phyloP scores from a whole-genome alignment of 2,329 filamentous ascomycete genomes.

The Torrubiella hemipterigena region DNA sequence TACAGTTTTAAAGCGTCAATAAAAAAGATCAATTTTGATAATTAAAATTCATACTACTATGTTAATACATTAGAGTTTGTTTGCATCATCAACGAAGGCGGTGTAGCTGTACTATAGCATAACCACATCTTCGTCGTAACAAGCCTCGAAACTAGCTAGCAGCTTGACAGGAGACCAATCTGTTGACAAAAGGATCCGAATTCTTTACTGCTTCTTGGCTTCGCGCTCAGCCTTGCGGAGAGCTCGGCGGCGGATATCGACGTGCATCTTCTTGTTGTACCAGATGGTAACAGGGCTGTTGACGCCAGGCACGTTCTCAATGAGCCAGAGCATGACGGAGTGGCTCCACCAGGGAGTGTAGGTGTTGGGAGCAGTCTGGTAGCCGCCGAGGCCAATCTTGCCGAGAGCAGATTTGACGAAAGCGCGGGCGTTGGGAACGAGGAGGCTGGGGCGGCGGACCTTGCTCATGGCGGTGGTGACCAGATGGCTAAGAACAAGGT shows the following conservation, averaged over 20 bases:
- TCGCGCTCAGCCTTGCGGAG: slow-evolving; percentile 76
- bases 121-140: too few species aligned
- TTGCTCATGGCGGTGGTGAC: slow-evolving; percentile 97
- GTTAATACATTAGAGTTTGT: too few species aligned
- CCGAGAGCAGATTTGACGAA: slow-evolving; percentile 71
- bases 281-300: slow-evolving; percentile 33
- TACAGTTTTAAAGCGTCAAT: too few species aligned
- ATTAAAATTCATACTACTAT: neutral
- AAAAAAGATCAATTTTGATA: neutral
- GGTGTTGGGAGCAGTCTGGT: slow-evolving; percentile 68
- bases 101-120: too few species aligned
- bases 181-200: too few species aligned
- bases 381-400: slow-evolving; percentile 73
- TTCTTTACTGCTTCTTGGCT: slow-evolving; percentile 48
- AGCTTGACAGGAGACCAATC: too few species aligned
- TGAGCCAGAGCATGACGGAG: slow-evolving; percentile 73
- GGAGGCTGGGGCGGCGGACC: slow-evolving; percentile 63
- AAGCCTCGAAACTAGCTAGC: too few species aligned
- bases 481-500: slow-evolving; percentile 83
- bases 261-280: slow-evolving; percentile 58
- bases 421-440: slow-evolving; percentile 68
- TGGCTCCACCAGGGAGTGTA: slow-evolving; percentile 93
- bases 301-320: slow-evolving; percentile 47
- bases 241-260: slow-evolving; percentile 70
- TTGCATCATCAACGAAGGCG: too few species aligned